Conservation (phyloP, 495 filamentous ascomycete species). For the Extremus antarcticus region DNA sequence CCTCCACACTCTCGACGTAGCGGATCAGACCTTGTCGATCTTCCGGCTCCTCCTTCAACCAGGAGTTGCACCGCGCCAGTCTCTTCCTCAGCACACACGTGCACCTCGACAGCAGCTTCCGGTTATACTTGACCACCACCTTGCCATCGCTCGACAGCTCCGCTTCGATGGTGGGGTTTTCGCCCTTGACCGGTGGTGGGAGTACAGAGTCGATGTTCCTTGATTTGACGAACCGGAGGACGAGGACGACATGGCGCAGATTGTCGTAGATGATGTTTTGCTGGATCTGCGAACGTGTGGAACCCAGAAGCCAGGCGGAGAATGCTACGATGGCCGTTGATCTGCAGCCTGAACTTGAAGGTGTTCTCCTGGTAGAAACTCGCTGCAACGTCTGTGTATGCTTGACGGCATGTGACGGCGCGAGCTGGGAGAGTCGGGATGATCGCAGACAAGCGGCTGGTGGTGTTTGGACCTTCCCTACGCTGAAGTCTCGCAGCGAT, state of each 20-base stretch:
- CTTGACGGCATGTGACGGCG: not conserved
- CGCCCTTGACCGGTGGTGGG: not conserved
- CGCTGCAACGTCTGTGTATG: not conserved
- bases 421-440: not conserved
- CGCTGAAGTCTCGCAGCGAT: not conserved
- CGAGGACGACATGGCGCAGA: not conserved
- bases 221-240: not conserved
- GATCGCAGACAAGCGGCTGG: not conserved
- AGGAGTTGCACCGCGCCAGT: not conserved
- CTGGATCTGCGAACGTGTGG: not conserved
- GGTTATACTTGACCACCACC: not conserved
- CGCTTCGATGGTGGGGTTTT: not conserved
- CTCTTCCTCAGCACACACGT: not conserved
- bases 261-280: not conserved
- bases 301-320: not conserved
- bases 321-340: not conserved
- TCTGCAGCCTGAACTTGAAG: not conserved
- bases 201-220: not conserved
- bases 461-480: not conserved
- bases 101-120: not conserved
- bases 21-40: not conserved
- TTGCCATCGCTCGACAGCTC: not conserved
- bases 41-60: not conserved
- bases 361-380: not conserved
- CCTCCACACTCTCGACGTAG: not conserved